These are phyloP conservation scores for Platanthera zijinensis DNA, from an alignment of 106 monocot species.

Conservation along the genomic window DNA sequence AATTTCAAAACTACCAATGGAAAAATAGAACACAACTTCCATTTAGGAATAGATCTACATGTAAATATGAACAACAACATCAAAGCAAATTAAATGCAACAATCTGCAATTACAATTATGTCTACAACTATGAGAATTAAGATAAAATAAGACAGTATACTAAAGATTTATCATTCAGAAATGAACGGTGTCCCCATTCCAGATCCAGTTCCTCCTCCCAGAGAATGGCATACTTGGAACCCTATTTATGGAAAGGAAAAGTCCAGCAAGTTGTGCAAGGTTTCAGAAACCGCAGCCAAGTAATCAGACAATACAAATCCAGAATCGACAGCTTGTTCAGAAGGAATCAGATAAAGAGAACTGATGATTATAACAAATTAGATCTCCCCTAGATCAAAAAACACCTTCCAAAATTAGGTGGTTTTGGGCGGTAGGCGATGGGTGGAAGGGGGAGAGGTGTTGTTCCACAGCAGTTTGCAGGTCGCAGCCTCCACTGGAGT, in stretches of 20 bases:
- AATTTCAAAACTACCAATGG: neutral
- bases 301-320: neutral
- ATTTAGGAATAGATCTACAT: neutral
- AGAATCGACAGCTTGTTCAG: neutral
- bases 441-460: no score
- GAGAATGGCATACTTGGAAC: constrained; percentile 5
- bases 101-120: no score
- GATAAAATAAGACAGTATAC: no score
- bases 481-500: no score
- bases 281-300: no score
- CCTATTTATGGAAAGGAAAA: neutral
- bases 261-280: neutral
- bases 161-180: neutral
- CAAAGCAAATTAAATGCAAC: no score
- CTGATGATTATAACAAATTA: neutral
- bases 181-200: neutral
- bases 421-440: no score
- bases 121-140: no score
- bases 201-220: constrained; percentile 3
- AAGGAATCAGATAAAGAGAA: neutral
- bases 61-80: neutral
- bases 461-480: no score
- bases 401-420: no score
- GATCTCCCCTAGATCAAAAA: neutral
- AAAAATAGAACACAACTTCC: neutral